phyloP scores from a whole-genome alignment of 2,329 filamentous ascomycete species.

The Fusarium graminum region DNA sequence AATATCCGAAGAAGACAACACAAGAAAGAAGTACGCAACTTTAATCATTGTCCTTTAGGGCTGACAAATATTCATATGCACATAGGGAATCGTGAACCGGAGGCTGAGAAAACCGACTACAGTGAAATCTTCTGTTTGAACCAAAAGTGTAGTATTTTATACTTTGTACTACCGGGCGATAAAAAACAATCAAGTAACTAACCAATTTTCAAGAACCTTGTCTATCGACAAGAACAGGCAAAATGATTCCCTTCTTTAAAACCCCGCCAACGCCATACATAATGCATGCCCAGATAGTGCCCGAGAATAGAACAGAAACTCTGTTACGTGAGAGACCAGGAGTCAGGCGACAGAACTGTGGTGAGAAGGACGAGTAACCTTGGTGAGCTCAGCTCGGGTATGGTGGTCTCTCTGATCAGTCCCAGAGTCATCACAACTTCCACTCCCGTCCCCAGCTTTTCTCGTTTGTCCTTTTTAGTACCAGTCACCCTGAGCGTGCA shows the following conservation, averaged over 20 bases:
- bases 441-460: slow-evolving; percentile 15
- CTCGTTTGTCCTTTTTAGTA: slow-evolving; percentile 57
- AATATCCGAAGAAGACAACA: too few relatives aligned
- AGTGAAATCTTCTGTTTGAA: background rate
- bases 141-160: slow-evolving; percentile 36
- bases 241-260: slow-evolving; percentile 37
- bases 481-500: slow-evolving; percentile 98
- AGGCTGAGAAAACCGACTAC: background rate
- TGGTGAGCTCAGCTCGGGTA: slow-evolving; percentile 47
- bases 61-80: background rate
- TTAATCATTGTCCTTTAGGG: background rate
- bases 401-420: slow-evolving; percentile 32
- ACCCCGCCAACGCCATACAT: slow-evolving; percentile 48
- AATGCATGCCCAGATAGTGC: slow-evolving; percentile 45
- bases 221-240: slow-evolving; percentile 37
- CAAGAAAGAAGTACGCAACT: too few relatives aligned
- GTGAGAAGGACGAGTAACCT: slow-evolving; percentile 30
- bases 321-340: slow-evolving; percentile 29
- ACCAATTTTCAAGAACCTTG: slow-evolving; percentile 25
- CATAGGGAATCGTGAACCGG: background rate
- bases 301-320: slow-evolving; percentile 43
- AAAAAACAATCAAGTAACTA: slow-evolving; percentile 25
- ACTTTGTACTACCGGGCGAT: slow-evolving; percentile 40
- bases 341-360: slow-evolving; percentile 11
- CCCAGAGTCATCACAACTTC: slow-evolving; percentile 7